Conservation (phyloP, 352 stramenopile genomes). For the Phytopythium boreale region DNA sequence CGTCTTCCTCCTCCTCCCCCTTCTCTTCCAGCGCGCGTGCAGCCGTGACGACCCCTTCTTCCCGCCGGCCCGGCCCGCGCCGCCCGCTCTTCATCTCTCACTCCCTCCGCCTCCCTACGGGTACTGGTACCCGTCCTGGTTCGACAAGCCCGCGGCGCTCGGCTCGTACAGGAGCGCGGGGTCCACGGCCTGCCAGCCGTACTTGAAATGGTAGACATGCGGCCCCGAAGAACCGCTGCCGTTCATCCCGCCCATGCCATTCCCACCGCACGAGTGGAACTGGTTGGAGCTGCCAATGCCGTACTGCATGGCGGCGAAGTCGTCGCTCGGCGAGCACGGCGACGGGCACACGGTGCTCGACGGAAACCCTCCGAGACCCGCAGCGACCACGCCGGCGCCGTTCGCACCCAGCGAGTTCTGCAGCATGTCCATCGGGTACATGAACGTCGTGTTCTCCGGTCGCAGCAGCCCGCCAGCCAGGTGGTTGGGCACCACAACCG, state of each 20-base stretch:
- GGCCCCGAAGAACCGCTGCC: conserved; percentile 31
- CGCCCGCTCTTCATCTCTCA: background rate
- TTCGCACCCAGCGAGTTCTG: conserved; percentile 19
- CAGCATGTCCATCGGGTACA: conserved; percentile 26
- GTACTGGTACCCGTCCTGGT: conserved; percentile 25
- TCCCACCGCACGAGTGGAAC: conserved; percentile 44
- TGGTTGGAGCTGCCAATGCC: conserved; percentile 55
- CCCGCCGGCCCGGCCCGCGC: conserved; percentile 3
- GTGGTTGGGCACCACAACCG: conserved; percentile 58
- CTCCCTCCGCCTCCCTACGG: conserved; percentile 16
- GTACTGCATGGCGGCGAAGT: conserved; percentile 34
- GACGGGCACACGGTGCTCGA: conserved; percentile 30
- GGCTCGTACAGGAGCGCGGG: conserved; percentile 26
- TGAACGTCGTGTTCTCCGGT: conserved; percentile 40
- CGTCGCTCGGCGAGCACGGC: conserved; percentile 63
- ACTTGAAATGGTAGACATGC: conserved; percentile 82
- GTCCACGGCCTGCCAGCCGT: conserved; percentile 73
- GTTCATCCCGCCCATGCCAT: conserved; percentile 5
- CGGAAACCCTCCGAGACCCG: conserved; percentile 33
- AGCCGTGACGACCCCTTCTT: conserved; percentile 5
- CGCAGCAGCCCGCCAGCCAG: conserved; percentile 57
- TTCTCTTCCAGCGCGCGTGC: conserved; percentile 1
- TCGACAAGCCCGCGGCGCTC: conserved; percentile 11
- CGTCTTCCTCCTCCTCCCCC: conserved; percentile 7
- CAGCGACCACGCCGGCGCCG: conserved; percentile 6